phyloP scores from a whole-genome alignment of 2,329 filamentous ascomycete genomes.

The Alternaria longipes region DNA sequence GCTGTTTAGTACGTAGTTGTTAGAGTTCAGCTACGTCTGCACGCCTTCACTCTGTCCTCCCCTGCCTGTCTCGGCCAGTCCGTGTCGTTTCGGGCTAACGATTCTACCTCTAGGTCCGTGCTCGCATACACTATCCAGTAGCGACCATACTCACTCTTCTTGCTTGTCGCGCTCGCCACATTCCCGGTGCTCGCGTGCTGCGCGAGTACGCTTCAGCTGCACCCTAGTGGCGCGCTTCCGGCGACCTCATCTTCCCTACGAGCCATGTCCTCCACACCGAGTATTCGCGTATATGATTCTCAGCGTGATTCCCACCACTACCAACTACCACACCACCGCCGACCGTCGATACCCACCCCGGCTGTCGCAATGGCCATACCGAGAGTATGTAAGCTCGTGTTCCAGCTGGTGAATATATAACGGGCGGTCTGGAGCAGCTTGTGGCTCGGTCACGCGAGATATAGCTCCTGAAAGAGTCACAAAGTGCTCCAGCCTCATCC shows the following conservation, averaged over 20 bases:
- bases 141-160: constrained; percentile 16
- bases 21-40: constrained; percentile 12
- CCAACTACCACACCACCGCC: constrained; percentile 42
- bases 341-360: constrained; percentile 50
- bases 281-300: constrained; percentile 55
- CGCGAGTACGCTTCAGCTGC: constrained; percentile 47
- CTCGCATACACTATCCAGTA: constrained; percentile 30
- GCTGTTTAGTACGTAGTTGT: constrained; percentile 11
- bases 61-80: constrained; percentile 39
- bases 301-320: constrained; percentile 54
- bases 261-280: constrained; percentile 50
- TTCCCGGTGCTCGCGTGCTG: constrained; percentile 34
- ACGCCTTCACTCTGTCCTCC: constrained; percentile 13
- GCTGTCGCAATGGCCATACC: constrained; percentile 69
- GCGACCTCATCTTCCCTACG: constrained; percentile 34
- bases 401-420: neutral
- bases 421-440: neutral
- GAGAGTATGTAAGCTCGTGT: constrained; percentile 42
- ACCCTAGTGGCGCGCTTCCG: constrained; percentile 42
- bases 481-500: neutral
- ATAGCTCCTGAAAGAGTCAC: neutral
- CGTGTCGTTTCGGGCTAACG: constrained; percentile 14
- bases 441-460: constrained; percentile 1
- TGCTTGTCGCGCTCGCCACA: constrained; percentile 41
- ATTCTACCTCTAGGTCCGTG: constrained; percentile 27